phyloP scores from a whole-genome alignment of 352 stramenopile species.

The Aphanomyces invadans region DNA sequence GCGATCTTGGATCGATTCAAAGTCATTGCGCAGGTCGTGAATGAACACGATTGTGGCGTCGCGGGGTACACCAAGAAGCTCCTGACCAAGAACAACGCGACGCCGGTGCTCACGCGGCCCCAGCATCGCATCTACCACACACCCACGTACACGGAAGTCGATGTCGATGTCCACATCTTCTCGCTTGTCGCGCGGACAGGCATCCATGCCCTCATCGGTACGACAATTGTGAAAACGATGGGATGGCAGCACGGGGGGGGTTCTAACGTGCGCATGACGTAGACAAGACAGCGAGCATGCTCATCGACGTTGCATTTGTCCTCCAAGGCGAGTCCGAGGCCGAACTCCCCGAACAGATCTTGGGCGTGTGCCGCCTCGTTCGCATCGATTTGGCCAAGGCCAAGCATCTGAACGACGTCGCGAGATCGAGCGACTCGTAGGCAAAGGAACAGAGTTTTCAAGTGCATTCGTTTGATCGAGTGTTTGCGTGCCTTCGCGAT shows the following conservation, averaged over 20 bases:
- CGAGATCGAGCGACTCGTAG: background rate
- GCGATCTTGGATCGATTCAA: conserved; percentile 79
- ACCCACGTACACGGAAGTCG: conserved; percentile 54
- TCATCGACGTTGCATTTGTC: conserved; percentile 84
- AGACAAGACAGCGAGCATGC: conserved; percentile 37
- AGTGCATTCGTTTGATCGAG: no score
- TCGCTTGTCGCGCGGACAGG: conserved; percentile 75
- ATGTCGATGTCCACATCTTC: conserved; percentile 75
- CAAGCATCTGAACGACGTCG: conserved; percentile 31
- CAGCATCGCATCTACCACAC: conserved; percentile 82
- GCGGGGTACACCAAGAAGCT: conserved; percentile 71
- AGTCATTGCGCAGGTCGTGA: conserved; percentile 77
- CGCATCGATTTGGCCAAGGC: conserved; percentile 58
- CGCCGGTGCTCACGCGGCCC: conserved; percentile 70
- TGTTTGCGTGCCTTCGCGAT: no score
- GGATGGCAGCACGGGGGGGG: no score
- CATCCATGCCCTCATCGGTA: conserved; percentile 48
- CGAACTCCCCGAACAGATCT: conserved; percentile 77
- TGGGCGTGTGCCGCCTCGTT: conserved; percentile 77
- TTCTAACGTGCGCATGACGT: no score
- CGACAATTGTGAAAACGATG: conserved; percentile 72
- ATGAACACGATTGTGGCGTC: conserved; percentile 74
- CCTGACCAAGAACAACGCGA: conserved; percentile 70
- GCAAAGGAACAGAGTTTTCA: no score
- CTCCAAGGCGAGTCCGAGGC: conserved; percentile 82